phyloP scores from a whole-genome alignment of 1,284 basidiomycete species.

The Irpex sp. region DNA sequence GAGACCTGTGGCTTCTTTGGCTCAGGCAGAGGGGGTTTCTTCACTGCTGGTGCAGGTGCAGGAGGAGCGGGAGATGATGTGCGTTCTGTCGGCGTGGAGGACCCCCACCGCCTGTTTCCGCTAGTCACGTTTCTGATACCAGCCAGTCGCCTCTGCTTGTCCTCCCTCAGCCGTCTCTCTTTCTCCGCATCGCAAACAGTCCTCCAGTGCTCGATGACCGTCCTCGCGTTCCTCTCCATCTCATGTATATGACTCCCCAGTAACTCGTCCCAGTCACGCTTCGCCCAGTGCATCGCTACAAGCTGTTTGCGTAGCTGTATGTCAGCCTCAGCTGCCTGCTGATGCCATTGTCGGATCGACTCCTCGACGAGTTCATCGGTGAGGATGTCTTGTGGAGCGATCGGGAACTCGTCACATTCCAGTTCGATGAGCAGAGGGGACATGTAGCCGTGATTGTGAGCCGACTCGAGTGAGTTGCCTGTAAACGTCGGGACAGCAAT shows the following conservation, averaged over 20 bases:
- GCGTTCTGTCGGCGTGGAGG: neutral
- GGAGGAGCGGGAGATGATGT: neutral
- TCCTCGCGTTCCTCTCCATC: conserved; percentile 10
- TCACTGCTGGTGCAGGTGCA: neutral
- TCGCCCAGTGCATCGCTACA: conserved; percentile 16
- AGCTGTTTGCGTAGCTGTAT: conserved; percentile 19
- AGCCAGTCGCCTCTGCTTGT: conserved; percentile 4
- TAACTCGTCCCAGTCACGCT: conserved; percentile 7
- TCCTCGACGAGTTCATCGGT: conserved; percentile 8
- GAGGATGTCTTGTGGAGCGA: conserved; percentile 2
- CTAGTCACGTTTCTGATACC: conserved; percentile 7
- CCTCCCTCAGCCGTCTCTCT: conserved; percentile 3
- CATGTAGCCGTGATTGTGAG: conserved; percentile 8
- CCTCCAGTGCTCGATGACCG: conserved; percentile 11
- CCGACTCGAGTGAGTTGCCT: neutral
- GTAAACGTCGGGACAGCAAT: neutral
- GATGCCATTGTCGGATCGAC: conserved; percentile 21
- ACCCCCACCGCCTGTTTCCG: neutral
- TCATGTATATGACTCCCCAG: conserved; percentile 1
- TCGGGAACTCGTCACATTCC: conserved; percentile 9
- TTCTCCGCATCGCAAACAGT: conserved; percentile 9
- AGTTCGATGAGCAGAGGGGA: conserved; percentile 13
- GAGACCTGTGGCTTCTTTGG: neutral
- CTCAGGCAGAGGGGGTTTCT: neutral
- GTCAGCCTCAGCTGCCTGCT: conserved; percentile 19